Conservation (phyloP, 805 yeast species). For the Debaryomyces hansenii region DNA sequence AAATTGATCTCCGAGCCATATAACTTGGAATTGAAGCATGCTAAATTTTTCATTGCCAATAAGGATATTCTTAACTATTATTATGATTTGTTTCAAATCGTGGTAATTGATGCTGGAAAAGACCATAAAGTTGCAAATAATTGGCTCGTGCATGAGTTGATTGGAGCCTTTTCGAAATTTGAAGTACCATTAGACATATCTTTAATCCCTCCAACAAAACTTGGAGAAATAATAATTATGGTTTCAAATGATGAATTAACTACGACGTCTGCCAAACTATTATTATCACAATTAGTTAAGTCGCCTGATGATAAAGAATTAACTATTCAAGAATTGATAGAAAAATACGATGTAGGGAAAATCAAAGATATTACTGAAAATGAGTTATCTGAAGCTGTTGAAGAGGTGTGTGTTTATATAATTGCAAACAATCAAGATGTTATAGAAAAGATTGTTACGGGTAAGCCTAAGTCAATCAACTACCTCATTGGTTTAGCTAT, state of each 20-base stretch:
- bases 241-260: slow-evolving; percentile 54
- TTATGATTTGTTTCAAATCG: slow-evolving; percentile 33
- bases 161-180: slow-evolving; percentile 66
- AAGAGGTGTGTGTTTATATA: slow-evolving; percentile 46
- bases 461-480: slow-evolving; percentile 69
- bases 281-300: slow-evolving; percentile 62
- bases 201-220: slow-evolving; percentile 34
- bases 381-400: slow-evolving; percentile 33
- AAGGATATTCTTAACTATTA: slow-evolving; percentile 54
- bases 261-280: slow-evolving; percentile 62
- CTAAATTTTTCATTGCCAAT: slow-evolving; percentile 61
- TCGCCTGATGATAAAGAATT: slow-evolving; percentile 36
- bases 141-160: slow-evolving; percentile 80
- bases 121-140: slow-evolving; percentile 52
- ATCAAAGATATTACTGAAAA: slow-evolving; percentile 27
- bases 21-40: slow-evolving; percentile 67
- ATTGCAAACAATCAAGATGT: slow-evolving; percentile 50
- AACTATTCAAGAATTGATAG: slow-evolving; percentile 47
- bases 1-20: slow-evolving; percentile 51
- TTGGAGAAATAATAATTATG: slow-evolving; percentile 56
- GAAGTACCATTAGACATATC: slow-evolving; percentile 31
- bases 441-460: slow-evolving; percentile 54
- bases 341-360: slow-evolving; percentile 49
- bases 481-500: slow-evolving; percentile 82
- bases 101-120: slow-evolving; percentile 17